Percentiles rank a stretch among this genome's conserved stretches.
Conservation (phyloP, 2,329 filamentous ascomycete species). For the Karstenula rhodostoma region DNA sequence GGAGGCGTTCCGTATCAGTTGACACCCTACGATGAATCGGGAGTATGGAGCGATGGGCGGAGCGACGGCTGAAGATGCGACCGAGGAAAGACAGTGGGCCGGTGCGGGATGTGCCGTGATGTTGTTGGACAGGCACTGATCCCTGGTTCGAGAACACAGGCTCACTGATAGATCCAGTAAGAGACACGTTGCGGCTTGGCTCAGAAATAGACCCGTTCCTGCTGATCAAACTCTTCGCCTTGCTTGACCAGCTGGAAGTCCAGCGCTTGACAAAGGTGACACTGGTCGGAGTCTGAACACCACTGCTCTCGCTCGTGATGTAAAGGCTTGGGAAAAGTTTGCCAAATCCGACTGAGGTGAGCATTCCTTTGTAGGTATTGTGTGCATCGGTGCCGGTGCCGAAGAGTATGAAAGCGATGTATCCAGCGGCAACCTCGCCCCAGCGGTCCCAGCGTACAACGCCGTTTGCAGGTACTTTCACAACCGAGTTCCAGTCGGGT, state of each 20-base stretch:
- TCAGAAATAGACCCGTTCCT: constrained; percentile 27
- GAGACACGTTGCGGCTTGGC: constrained; percentile 19
- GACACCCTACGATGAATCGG: constrained; percentile 28
- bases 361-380: constrained; percentile 38
- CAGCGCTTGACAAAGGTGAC: constrained; percentile 28
- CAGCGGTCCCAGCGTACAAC: constrained; percentile 63
- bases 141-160: constrained; percentile 20
- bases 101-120: neutral
- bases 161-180: constrained; percentile 25
- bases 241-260: constrained; percentile 28
- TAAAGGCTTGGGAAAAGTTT: constrained; percentile 42
- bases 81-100: constrained; percentile 28
- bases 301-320: constrained; percentile 23
- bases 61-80: constrained; percentile 27
- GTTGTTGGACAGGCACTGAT: neutral
- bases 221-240: constrained; percentile 38
- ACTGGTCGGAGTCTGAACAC: constrained; percentile 23
- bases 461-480: constrained; percentile 57
- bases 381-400: constrained; percentile 69
- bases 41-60: constrained; percentile 20
- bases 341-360: constrained; percentile 37
- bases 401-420: constrained; percentile 69
- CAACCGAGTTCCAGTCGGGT: constrained; percentile 58
- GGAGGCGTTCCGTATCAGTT: constrained; percentile 8
- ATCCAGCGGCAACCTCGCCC: constrained; percentile 62